Evolutionary conservation across 1,284 basidiomycete species (phyloP), one percentile per base, ranked within the genome.

Genomic region (Rhodotorula mucilaginosa): DNA sequence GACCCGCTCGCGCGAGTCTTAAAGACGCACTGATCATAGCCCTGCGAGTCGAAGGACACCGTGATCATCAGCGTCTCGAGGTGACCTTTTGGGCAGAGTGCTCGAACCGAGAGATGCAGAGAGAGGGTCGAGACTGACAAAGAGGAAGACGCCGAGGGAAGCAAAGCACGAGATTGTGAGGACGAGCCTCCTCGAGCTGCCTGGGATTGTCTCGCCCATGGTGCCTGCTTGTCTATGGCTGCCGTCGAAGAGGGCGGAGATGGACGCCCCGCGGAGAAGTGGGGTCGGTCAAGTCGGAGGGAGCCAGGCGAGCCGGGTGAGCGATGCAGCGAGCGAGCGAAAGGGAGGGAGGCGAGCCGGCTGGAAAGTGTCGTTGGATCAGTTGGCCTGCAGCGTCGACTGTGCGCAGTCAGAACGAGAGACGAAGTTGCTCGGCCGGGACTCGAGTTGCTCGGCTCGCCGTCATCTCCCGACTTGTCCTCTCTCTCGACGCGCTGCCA

Each of bases 131-230:
- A 8, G 3, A 49, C 64, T 47, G 5, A 59, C 64, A 13, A 67
- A 60, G 65, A 67, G 65, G 47, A 67, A 67, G 29, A 67, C 65
- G 34, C 65, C 65, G 47, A 67, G 58, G 5, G 58, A 59, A 2
- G 58, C 64, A 15, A 65, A 65, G 58, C 58, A 60, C n/a, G 58
- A 52, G 54, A 64, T 56, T 1, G 46, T 8, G 54, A 64, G 62
- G 52, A 67, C 56, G 56, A 60, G 58, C 8, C 51, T n/a, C 31
- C 58, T 48, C 44, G 34, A 56, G n/a, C 26, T 47, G 44, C 58
- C 58, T 16, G 23, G 39, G 26, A 19, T 23, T 5, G 39, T 60
- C 31, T 23, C 46, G 44, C 44, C 54, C 44, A 64, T 54, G 21
- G 8, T 26, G 18, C 23, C 51, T 21, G n/a, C 3, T 23, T 26